These are phyloP conservation scores for Annulohypoxylon stygium DNA, from an alignment of 495 filamentous ascomycete genomes.

Conservation along the genomic window DNA sequence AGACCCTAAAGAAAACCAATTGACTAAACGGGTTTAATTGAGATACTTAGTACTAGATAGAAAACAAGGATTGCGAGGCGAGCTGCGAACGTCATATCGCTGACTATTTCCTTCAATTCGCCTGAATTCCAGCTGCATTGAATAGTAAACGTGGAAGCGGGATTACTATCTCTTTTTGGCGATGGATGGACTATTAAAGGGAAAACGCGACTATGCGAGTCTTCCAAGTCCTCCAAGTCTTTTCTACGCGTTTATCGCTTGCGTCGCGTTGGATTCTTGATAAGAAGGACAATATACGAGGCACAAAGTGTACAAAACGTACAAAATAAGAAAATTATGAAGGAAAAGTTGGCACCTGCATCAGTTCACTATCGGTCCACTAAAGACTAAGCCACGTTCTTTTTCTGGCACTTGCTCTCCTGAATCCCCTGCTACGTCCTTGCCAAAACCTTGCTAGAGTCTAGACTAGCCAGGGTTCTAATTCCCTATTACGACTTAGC, in stretches of 20 bases:
- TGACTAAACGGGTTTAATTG: constrained; percentile 3
- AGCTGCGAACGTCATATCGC: constrained; percentile 22
- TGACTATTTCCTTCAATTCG: constrained; percentile 16
- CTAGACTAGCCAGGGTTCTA: constrained; percentile 13
- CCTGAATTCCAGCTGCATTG: constrained; percentile 31
- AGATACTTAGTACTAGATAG: no score
- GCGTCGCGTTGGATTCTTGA: constrained; percentile 18
- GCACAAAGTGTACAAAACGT: background rate
- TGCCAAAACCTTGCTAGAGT: constrained; percentile 16
- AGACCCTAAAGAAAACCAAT: background rate
- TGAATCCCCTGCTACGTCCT: background rate
- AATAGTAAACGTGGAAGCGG: constrained; percentile 10
- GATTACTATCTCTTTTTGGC: constrained; percentile 25
- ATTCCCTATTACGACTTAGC: background rate
- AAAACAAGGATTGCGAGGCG: constrained; percentile 12
- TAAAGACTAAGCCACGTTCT: constrained; percentile 35
- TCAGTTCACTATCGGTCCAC: constrained; percentile 10
- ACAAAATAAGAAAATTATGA: background rate
- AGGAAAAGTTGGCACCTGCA: constrained; percentile 21
- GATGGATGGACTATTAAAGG: constrained; percentile 41
- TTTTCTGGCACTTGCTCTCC: constrained; percentile 25
- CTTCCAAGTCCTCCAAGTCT: constrained; percentile 28
- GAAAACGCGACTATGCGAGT: constrained; percentile 23
- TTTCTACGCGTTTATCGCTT: constrained; percentile 25
- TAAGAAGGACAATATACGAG: constrained; percentile 17